These are phyloP conservation scores for Pleurotus djamor DNA, from an alignment of 768 basidiomycete species.

Conservation along the genomic window DNA sequence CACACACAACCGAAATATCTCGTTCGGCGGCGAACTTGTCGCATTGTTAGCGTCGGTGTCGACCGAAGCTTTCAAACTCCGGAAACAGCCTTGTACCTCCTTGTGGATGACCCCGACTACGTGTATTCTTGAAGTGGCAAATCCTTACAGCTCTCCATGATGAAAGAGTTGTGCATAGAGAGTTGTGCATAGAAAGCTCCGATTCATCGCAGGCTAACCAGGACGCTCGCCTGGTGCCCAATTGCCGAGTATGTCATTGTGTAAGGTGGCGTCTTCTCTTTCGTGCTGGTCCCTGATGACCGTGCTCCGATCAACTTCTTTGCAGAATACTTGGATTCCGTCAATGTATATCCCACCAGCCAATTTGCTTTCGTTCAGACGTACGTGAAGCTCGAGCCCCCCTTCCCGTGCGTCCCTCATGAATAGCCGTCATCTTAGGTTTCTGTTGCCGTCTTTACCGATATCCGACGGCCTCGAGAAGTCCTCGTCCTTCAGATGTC, in stretches of 20 bases:
- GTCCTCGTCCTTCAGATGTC: not conserved
- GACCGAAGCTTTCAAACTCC: not conserved
- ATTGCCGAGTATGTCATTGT: not conserved
- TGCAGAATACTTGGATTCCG: not conserved
- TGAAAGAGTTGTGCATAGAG: not conserved
- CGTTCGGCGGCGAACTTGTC: not conserved
- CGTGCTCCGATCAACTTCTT: not conserved
- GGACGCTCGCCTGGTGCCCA: not conserved
- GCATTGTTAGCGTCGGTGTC: not conserved
- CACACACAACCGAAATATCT: not conserved
- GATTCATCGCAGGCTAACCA: not conserved
- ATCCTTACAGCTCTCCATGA: no score
- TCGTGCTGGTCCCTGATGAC: not conserved
- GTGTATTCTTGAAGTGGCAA: no score
- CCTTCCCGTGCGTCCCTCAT: no score
- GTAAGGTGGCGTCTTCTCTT: not conserved
- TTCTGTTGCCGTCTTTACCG: no score
- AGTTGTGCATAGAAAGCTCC: not conserved
- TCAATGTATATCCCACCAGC: not conserved
- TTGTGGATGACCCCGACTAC: no score
- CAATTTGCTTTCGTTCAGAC: no score
- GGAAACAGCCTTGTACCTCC: not conserved
- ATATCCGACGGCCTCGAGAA: no score
- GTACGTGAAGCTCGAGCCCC: no score
- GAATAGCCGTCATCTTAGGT: no score